Conservation (phyloP, 208 protist species). For the Crithidia sp. region DNA sequence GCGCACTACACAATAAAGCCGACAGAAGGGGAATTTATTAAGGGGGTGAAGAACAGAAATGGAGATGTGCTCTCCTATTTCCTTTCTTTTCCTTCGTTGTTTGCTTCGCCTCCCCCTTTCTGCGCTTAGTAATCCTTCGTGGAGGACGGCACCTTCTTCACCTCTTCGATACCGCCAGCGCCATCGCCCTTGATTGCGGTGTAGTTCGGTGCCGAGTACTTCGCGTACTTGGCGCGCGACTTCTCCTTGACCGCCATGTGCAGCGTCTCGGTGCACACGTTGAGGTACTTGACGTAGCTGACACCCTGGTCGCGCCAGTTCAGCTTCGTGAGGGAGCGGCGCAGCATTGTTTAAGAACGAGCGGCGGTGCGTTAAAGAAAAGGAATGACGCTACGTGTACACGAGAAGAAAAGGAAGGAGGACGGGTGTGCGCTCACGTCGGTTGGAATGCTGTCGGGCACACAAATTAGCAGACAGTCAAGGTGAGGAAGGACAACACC, state of each 20-base stretch:
- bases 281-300: slow-evolving; percentile 92
- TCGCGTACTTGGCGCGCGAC: slow-evolving; percentile 63
- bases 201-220: slow-evolving; percentile 81
- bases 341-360: slow-evolving; percentile 47
- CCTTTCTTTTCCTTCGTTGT: not conserved
- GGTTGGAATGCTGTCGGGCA: no score
- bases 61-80: no score
- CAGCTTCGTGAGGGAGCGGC: slow-evolving; percentile 53
- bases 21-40: not conserved
- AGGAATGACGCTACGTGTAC: not conserved
- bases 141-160: slow-evolving; percentile 72
- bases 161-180: slow-evolving; percentile 56
- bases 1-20: not conserved
- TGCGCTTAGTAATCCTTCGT: slow-evolving; percentile 80
- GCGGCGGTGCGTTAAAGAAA: not conserved
- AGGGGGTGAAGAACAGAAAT: not conserved
- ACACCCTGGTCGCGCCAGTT: slow-evolving; percentile 91
- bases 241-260: slow-evolving; percentile 81
- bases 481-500: no score
- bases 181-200: slow-evolving; percentile 62
- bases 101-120: slow-evolving; percentile 1
- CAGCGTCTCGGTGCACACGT: slow-evolving; percentile 86
- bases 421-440: no score
- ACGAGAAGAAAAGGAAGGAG: not conserved
- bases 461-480: no score